A percentile compares a stretch with the other conserved stretches of the same genome.
These are phyloP conservation scores for Agaricus sinodeliciosus DNA, from an alignment of 768 basidiomycete genomes.

Conservation along the genomic window DNA sequence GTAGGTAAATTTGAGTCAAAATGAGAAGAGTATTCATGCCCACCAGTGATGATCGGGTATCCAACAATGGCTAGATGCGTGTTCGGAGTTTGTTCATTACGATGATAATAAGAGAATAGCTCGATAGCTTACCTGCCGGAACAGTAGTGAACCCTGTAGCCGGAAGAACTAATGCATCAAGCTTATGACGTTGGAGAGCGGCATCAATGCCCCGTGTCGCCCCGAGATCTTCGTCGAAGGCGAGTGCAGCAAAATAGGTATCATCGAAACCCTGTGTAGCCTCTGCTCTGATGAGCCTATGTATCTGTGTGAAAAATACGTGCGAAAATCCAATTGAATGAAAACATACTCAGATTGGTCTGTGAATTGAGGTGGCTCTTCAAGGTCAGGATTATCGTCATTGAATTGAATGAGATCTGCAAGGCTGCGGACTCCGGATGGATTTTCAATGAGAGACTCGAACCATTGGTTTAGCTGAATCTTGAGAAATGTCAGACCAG, in stretches of 20 bases:
- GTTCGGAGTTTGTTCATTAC: constrained; percentile 13
- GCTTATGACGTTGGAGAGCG: constrained; percentile 33
- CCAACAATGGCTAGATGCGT: constrained; percentile 45
- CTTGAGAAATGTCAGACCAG: constrained; percentile 21
- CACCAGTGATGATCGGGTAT: constrained; percentile 61
- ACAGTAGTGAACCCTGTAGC: constrained; percentile 30
- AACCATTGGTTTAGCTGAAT: constrained; percentile 48
- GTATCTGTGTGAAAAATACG: background rate
- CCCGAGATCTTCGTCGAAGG: constrained; percentile 39
- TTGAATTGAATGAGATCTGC: constrained; percentile 57
- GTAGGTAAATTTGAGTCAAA: too few species aligned
- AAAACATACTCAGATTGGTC: constrained; percentile 30
- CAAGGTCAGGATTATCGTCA: constrained; percentile 41
- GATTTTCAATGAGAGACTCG: constrained; percentile 39
- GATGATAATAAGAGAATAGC: background rate
- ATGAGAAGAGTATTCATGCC: constrained; percentile 10
- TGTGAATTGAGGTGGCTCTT: constrained; percentile 32
- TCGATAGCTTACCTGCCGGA: constrained; percentile 27
- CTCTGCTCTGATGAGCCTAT: constrained; percentile 32
- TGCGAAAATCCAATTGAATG: background rate
- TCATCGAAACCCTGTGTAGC: constrained; percentile 36
- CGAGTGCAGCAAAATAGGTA: constrained; percentile 36
- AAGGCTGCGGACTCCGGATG: constrained; percentile 47
- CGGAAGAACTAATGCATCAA: constrained; percentile 50
- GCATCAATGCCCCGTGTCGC: constrained; percentile 49